Conservation (phyloP, 345 rosid genomes). For the Cardiospermum halicacabum region DNA sequence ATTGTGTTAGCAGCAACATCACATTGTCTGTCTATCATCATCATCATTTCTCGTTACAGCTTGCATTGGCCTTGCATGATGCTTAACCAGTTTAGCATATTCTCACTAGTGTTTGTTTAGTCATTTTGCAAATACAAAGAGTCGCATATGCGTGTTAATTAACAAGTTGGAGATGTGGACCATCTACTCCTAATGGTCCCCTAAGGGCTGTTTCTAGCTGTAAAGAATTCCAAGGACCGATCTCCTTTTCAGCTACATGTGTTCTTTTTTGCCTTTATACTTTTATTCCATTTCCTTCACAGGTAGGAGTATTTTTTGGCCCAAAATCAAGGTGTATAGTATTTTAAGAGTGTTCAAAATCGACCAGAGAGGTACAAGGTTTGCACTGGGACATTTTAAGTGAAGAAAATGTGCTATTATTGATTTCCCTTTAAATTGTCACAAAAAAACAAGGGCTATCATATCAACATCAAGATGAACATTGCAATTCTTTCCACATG, state of each 20-base stretch:
- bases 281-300: conserved; percentile 12
- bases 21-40: not conserved
- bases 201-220: conserved; percentile 32
- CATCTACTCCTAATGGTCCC: conserved; percentile 11
- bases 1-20: not conserved
- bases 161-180: conserved; percentile 14
- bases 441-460: not conserved
- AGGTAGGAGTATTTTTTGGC: not conserved
- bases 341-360: no score
- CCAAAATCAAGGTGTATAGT: not conserved
- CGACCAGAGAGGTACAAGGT: no score
- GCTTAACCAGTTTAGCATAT: not conserved
- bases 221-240: conserved; percentile 16
- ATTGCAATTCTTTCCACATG: conserved; percentile 31
- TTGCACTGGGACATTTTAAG: conserved; percentile 3
- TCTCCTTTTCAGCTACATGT: not conserved
- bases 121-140: not conserved
- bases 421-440: not conserved
- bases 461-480: not conserved
- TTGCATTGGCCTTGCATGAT: not conserved
- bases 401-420: not conserved
- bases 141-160: not conserved
- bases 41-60: not conserved
- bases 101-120: conserved; percentile 2
- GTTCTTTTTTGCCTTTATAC: not conserved